Base-by-base conservation (phyloP, 208 protist species). In the Trypanosoma scelopori region DNA sequence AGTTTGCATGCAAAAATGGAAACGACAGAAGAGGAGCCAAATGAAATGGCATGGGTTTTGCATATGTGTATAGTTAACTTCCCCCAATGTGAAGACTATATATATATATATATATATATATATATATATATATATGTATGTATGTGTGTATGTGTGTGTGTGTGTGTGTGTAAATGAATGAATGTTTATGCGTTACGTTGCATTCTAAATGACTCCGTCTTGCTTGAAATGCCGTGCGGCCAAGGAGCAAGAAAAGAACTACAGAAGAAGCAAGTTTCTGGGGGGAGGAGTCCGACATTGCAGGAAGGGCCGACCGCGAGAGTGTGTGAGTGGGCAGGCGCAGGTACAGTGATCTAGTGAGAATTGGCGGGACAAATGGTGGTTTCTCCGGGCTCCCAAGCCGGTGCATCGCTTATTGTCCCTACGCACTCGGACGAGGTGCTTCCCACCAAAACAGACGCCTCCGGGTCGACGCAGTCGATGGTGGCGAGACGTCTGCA, bases 401-500 rank as follows among this genome's bases (percentile, higher is more conserved):
- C 50, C 9, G 20, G 4, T 28, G 27, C n/a, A 3, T 52, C 58
- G 1, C 23, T 22, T 35, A 37, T 42, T 43, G 46, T 32, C 28
- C 37, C 51, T 15, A 59, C 41, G 1, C 51, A 67, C 35, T 41
- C 32, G 11, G 62, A 67, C 22, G 62, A 67, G 41, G 58, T 20
- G 20, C 13, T 67, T 42, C 50, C 62, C 23, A 51, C 20, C 1
- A 28, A 9, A 11, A 48, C 32, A 27, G 39, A 39, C 41, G 51
- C 28, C 32, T 58, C 62, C 18, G 45, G 25, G 50, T n/a, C 42
- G 13, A 51, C 41, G 20, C 23, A 67, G 3, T 22, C 48, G 41
- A 42, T 37, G 25, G 25, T 49, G 32, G 39, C 22, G 35, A 56
- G 35, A 52, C 59, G 68, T 62, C 53, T 64, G 5, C 65, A 78